Conservation (phyloP, 2,329 filamentous ascomycete genomes). For the Penicillium griseofulvum region DNA sequence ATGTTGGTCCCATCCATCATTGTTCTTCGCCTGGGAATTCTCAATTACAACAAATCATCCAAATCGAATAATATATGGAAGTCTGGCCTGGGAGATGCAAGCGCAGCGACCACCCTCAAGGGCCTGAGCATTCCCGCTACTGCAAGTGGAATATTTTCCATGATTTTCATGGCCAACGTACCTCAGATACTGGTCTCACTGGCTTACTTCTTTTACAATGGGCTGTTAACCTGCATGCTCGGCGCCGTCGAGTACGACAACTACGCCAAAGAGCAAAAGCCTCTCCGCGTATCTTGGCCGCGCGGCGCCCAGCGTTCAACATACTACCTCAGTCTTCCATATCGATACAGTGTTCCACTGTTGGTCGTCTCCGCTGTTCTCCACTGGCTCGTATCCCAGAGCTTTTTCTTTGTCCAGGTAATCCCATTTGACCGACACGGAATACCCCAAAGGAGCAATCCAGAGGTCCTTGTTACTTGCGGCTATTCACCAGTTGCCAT, state of each 20-base stretch:
- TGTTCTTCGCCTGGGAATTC: not conserved
- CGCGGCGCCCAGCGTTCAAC: constrained; percentile 42
- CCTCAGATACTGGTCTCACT: constrained; percentile 34
- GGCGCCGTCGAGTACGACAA: constrained; percentile 48
- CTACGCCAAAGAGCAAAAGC: constrained; percentile 37
- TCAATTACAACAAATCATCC: not conserved
- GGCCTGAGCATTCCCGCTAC: not conserved
- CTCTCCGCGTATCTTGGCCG: constrained; percentile 46
- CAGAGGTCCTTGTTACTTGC: not conserved
- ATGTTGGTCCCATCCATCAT: not conserved
- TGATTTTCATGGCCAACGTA: constrained; percentile 20
- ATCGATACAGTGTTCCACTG: constrained; percentile 43
- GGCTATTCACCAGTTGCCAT: not conserved
- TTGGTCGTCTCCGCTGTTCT: constrained; percentile 33
- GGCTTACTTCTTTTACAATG: constrained; percentile 35
- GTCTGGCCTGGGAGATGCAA: not conserved
- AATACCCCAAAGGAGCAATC: not conserved
- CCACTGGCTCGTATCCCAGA: constrained; percentile 50
- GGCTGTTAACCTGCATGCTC: constrained; percentile 45
- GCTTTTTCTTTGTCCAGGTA: constrained; percentile 34
- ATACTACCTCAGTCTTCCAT: constrained; percentile 47
- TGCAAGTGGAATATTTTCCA: not conserved
- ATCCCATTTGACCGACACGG: not conserved
- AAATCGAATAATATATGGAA: not conserved
- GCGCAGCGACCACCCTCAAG: not conserved